Evolutionary conservation across 192 early-diverging fungal genomes (phyloP).

Genomic region (Cladochytrium replicatum): DNA sequence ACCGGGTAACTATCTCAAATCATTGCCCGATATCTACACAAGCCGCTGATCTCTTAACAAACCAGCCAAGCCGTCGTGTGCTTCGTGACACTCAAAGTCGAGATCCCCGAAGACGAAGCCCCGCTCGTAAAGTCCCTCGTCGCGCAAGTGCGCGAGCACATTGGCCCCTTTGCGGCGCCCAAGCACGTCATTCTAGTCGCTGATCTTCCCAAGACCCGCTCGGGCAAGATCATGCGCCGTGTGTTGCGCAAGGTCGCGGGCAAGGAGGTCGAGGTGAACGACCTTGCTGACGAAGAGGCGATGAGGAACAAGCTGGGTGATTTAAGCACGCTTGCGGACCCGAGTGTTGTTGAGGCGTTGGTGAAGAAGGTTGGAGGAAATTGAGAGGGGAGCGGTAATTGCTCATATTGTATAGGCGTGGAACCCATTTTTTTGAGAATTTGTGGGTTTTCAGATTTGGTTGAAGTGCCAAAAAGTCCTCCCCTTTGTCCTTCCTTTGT

Average conservation of each 20-base stretch:
- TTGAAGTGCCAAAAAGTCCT: no score
- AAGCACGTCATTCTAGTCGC: slow-evolving; percentile 74
- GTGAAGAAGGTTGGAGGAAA: slow-evolving; percentile 35
- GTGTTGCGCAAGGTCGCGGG: slow-evolving; percentile 89
- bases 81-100: slow-evolving; percentile 76
- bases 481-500: no score
- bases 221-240: slow-evolving; percentile 94
- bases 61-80: slow-evolving; percentile 68
- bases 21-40: background rate
- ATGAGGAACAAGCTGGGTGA: slow-evolving; percentile 72
- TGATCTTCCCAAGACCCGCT: slow-evolving; percentile 91
- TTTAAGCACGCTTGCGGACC: slow-evolving; percentile 77
- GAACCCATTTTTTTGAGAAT: no score
- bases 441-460: no score
- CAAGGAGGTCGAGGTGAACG: slow-evolving; percentile 48
- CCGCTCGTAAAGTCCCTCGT: slow-evolving; percentile 53
- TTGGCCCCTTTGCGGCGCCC: slow-evolving; percentile 90
- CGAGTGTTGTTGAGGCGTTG: slow-evolving; percentile 45
- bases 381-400: no score
- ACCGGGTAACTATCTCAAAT: slow-evolving; percentile 44
- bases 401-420: no score
- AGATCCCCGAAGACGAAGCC: no score
- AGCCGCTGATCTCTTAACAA: background rate
- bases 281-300: slow-evolving; percentile 24
- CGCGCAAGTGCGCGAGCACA: slow-evolving; percentile 71